phyloP scores from a whole-genome alignment of 2,329 filamentous ascomycete genomes.

The Aspergillus quadrilineatus region DNA sequence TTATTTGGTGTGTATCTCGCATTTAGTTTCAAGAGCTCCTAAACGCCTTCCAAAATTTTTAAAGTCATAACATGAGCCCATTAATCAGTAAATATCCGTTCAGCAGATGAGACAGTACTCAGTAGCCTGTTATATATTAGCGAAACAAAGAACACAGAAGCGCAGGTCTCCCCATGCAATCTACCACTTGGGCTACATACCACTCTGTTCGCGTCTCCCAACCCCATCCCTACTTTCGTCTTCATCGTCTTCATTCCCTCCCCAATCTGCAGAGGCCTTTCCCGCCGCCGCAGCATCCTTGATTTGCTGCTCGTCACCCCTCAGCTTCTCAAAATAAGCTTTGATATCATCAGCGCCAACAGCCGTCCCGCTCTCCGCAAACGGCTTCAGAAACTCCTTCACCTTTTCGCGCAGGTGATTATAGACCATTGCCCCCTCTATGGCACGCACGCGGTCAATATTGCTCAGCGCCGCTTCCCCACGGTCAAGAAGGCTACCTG shows the following conservation, averaged over 20 bases:
- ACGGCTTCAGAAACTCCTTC: constrained; percentile 91
- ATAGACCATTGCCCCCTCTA: constrained; percentile 97
- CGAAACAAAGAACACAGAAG: background rate
- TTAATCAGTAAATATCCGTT: too few species aligned
- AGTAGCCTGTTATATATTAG: constrained; percentile 9
- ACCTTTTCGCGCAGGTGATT: constrained; percentile 94
- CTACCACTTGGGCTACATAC: constrained; percentile 31
- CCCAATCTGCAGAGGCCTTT: constrained; percentile 46
- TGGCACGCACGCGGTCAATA: constrained; percentile 87
- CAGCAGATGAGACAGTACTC: background rate
- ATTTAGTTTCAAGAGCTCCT: too few species aligned
- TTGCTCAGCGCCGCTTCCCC: constrained; percentile 90
- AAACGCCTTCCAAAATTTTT: too few species aligned
- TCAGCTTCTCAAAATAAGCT: constrained; percentile 87
- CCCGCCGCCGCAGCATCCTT: constrained; percentile 61
- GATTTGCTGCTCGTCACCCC: constrained; percentile 79
- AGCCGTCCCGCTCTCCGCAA: constrained; percentile 83
- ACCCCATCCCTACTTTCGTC: constrained; percentile 17
- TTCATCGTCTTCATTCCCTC: constrained; percentile 26
- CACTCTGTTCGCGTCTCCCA: constrained; percentile 48
- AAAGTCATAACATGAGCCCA: too few species aligned
- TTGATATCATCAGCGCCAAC: constrained; percentile 97
- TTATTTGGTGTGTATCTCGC: too few species aligned
- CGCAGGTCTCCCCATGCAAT: background rate
- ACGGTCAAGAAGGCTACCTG: constrained; percentile 81